These are phyloP conservation scores for Paramyrothecium roridum DNA, from an alignment of 2,329 filamentous ascomycete species.

Conservation along the genomic window DNA sequence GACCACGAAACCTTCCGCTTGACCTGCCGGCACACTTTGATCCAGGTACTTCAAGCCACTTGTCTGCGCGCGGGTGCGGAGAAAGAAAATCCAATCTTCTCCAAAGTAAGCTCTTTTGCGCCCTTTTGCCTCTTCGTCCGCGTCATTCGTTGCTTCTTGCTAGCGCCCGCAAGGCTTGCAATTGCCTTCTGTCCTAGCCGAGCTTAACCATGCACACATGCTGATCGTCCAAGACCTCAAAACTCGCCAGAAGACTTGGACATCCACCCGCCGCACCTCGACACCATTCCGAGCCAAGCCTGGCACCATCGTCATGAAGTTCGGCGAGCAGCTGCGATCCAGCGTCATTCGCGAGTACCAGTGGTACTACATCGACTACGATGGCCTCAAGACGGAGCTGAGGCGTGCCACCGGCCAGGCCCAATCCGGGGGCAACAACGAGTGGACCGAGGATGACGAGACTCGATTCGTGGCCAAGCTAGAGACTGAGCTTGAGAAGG, in stretches of 20 bases:
- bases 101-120: background rate
- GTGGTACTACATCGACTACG: constrained; percentile 98
- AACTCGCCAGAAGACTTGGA: constrained; percentile 38
- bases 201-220: constrained; percentile 29
- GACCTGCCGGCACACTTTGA: background rate
- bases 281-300: constrained; percentile 35
- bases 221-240: constrained; percentile 52
- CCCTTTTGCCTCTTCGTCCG: background rate
- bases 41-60: background rate
- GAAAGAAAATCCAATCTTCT: background rate
- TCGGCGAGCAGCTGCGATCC: constrained; percentile 93
- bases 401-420: constrained; percentile 63
- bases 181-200: background rate
- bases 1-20: background rate
- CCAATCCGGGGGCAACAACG: constrained; percentile 43
- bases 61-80: background rate
- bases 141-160: background rate
- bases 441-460: constrained; percentile 93
- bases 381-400: constrained; percentile 83
- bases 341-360: constrained; percentile 96
- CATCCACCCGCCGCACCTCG: constrained; percentile 25
- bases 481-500: constrained; percentile 92
- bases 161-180: background rate
- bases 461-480: constrained; percentile 81
- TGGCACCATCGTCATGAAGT: constrained; percentile 67